A percentile compares a stretch with the other conserved stretches of the same genome.
These are phyloP conservation scores for barley (Hordeum vulgare) DNA, from an alignment of 176 grass and related monocot genomes.

Conservation along the genomic window MorexV3_pseudomolecules_assembly NC_058519.1:662010993-662011492, in stretches of 20 bases:
- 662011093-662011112: slow-evolving; percentile 67
- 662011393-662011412: slow-evolving; percentile 96
- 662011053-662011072: slow-evolving; percentile 36
- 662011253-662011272: not conserved
- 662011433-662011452: slow-evolving; percentile 62
- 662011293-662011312: not conserved
- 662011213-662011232: not conserved
- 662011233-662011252: slow-evolving; percentile 8
- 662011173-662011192: slow-evolving; percentile 1
- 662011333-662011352: slow-evolving; percentile 85
- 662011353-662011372: slow-evolving; percentile 89
- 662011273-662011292: not conserved
- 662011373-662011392: slow-evolving; percentile 97
- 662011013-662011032: slow-evolving; percentile 72
- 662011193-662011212: not conserved
- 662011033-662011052: slow-evolving; percentile 51
- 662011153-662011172: slow-evolving; percentile 11
- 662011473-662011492: slow-evolving; percentile 75
- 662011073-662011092: slow-evolving; percentile 46
- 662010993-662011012: slow-evolving; percentile 3
- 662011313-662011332: slow-evolving; percentile 1
- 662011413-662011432: slow-evolving; percentile 92
- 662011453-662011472: slow-evolving; percentile 32
- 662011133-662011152: slow-evolving; percentile 50
- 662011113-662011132: slow-evolving; percentile 86